These are phyloP conservation scores for Jatropha curcas DNA, from an alignment of 345 rosid species.

Conservation along the genomic window DNA sequence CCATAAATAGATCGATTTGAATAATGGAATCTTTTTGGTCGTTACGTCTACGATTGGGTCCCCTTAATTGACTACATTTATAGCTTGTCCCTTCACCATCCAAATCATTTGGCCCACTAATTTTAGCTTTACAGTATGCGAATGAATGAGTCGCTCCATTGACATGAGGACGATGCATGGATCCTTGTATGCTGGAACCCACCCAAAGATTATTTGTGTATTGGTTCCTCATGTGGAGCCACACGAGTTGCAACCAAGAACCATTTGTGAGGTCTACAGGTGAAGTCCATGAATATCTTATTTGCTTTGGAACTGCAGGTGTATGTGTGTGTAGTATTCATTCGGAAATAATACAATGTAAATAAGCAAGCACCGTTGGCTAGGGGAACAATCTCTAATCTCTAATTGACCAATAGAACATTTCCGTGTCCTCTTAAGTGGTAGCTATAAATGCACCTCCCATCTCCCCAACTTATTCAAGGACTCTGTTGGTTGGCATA, in stretches of 20 bases:
- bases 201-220: background rate
- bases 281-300: too few relatives aligned
- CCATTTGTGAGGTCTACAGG: too few relatives aligned
- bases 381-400: background rate
- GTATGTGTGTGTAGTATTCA: too few relatives aligned
- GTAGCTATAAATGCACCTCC: constrained; percentile 15
- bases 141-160: background rate
- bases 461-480: background rate
- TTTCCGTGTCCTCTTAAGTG: too few relatives aligned
- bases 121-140: background rate
- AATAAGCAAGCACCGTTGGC: background rate
- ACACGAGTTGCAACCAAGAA: too few relatives aligned
- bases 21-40: background rate
- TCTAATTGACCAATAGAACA: background rate
- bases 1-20: too few relatives aligned
- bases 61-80: background rate
- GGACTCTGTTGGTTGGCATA: constrained; percentile 13
- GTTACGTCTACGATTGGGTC: background rate
- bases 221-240: too few relatives aligned
- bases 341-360: background rate
- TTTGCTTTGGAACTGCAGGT: background rate
- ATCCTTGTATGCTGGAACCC: too few relatives aligned
- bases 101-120: constrained; percentile 7
- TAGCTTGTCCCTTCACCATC: background rate
- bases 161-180: background rate